Percentiles rank a stretch among this genome's conserved stretches.
phyloP scores from a whole-genome alignment of 2,329 filamentous ascomycete species.

The Dactylellina parvicollis region DNA sequence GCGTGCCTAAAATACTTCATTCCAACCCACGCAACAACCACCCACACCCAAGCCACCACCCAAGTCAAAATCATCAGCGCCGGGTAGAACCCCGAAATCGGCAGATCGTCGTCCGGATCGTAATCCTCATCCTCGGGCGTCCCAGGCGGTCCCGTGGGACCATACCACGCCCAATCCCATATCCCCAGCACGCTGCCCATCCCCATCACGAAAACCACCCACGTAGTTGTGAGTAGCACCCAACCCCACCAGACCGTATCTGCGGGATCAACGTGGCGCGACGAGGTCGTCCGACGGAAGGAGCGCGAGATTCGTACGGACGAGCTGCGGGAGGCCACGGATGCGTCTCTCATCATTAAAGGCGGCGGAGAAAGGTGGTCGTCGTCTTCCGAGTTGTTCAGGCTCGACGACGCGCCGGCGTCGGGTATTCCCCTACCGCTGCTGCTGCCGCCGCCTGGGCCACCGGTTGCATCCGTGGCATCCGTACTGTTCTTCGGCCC shows the following conservation, averaged over 20 bases:
- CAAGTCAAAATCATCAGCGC: slow-evolving; percentile 90
- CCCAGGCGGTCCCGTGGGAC: slow-evolving; percentile 61
- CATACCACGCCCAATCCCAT: slow-evolving; percentile 99
- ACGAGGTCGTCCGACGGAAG: slow-evolving; percentile 37
- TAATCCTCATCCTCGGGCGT: slow-evolving; percentile 23
- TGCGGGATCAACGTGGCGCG: slow-evolving; percentile 47
- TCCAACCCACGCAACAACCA: slow-evolving; percentile 94
- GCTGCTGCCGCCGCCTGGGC: too few relatives aligned
- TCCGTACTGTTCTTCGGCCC: slow-evolving; percentile 17
- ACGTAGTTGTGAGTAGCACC: slow-evolving; percentile 88
- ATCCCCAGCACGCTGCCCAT: slow-evolving; percentile 95
- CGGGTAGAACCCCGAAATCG: slow-evolving; percentile 97
- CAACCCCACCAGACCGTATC: slow-evolving; percentile 99
- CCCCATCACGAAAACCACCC: slow-evolving; percentile 93
- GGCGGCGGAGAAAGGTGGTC: slow-evolving; percentile 44
- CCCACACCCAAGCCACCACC: slow-evolving; percentile 99
- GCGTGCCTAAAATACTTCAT: slow-evolving; percentile 99
- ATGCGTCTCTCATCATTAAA: slow-evolving; percentile 48
- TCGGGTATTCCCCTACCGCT: slow-evolving; percentile 9
- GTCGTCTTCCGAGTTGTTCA: slow-evolving; percentile 51
- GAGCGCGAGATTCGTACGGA: slow-evolving; percentile 23
- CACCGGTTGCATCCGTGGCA: neutral
- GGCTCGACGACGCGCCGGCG: slow-evolving; percentile 42
- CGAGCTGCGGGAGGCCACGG: slow-evolving; percentile 23
- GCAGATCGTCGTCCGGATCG: slow-evolving; percentile 78